phyloP scores from a whole-genome alignment of 1,284 basidiomycete genomes.

The Rhodotorula sp. region DNA sequence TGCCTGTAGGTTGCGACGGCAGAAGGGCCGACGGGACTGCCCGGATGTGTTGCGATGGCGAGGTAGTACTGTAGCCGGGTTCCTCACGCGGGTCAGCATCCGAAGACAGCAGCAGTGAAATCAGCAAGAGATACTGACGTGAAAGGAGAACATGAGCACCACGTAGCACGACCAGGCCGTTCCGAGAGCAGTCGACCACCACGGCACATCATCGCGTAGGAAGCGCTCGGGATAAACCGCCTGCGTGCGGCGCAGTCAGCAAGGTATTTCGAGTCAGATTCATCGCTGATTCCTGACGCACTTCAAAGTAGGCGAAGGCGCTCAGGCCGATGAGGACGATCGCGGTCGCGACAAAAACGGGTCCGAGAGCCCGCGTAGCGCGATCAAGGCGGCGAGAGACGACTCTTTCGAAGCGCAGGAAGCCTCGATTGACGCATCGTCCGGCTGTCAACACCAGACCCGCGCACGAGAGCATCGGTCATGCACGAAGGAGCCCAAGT shows the following conservation, averaged over 20 bases:
- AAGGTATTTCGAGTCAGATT: background rate
- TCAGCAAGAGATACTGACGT: slow-evolving; percentile 15
- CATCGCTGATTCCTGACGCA: no score
- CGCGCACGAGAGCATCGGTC: slow-evolving; percentile 1
- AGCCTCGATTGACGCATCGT: slow-evolving; percentile 8
- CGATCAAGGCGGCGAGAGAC: slow-evolving; percentile 16
- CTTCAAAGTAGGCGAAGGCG: slow-evolving; percentile 67
- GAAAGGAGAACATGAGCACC: slow-evolving; percentile 40
- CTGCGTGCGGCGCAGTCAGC: slow-evolving; percentile 1
- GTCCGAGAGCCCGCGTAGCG: slow-evolving; percentile 83
- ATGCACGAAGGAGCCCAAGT: no score
- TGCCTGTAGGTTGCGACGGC: background rate
- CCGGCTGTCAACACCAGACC: background rate
- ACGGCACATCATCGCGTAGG: slow-evolving; percentile 37
- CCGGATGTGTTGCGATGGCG: slow-evolving; percentile 38
- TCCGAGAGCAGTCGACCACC: slow-evolving; percentile 27
- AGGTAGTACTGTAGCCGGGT: slow-evolving; percentile 39
- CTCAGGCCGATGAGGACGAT: slow-evolving; percentile 67
- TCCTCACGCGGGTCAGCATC: background rate
- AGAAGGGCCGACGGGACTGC: slow-evolving; percentile 24
- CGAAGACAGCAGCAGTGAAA: background rate
- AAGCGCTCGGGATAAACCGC: slow-evolving; percentile 34
- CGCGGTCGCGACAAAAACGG: slow-evolving; percentile 79
- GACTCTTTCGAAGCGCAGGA: slow-evolving; percentile 11
- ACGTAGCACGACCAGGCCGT: slow-evolving; percentile 35